Evolutionary conservation across 2,329 filamentous ascomycete genomes (phyloP).

Genomic region (Allantophomopsis cytisporea): DNA sequence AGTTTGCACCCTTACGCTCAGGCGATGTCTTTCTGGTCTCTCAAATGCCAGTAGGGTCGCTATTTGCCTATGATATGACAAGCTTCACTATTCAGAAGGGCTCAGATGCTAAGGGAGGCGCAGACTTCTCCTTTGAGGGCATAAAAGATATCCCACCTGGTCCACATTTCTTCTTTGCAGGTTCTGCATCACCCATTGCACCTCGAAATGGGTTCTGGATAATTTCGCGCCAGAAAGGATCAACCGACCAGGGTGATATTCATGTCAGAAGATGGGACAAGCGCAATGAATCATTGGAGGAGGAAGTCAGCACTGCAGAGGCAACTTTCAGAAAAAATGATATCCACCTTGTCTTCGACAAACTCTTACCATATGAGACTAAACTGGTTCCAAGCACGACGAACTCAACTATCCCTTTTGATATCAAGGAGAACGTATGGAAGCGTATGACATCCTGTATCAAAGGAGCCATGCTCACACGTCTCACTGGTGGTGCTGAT

Average conservation of each 20-base stretch:
- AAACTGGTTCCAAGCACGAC: neutral
- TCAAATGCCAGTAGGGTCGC: slow-evolving; percentile 25
- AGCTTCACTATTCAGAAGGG: slow-evolving; percentile 28
- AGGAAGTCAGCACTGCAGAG: slow-evolving; percentile 30
- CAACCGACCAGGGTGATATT: slow-evolving; percentile 16
- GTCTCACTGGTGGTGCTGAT: slow-evolving; percentile 26
- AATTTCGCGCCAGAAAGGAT: slow-evolving; percentile 11
- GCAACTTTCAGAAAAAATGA: slow-evolving; percentile 27
- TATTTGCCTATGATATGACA: slow-evolving; percentile 18
- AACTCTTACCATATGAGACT: slow-evolving; percentile 11
- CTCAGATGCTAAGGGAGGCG: slow-evolving; percentile 20
- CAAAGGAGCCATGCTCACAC: slow-evolving; percentile 26
- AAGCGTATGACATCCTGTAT: slow-evolving; percentile 34
- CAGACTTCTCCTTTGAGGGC: slow-evolving; percentile 36
- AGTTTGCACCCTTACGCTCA: slow-evolving; percentile 12
- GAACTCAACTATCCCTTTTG: slow-evolving; percentile 7
- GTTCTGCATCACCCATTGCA: slow-evolving; percentile 31
- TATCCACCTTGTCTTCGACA: slow-evolving; percentile 11
- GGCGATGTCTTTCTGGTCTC: slow-evolving; percentile 37
- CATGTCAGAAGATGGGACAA: slow-evolving; percentile 39
- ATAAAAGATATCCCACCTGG: slow-evolving; percentile 40
- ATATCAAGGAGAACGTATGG: slow-evolving; percentile 29
- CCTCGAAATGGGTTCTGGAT: slow-evolving; percentile 45
- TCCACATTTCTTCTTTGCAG: slow-evolving; percentile 45
- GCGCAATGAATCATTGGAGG: slow-evolving; percentile 37